Base-by-base conservation (phyloP, 306 rosid species). In the Sechiopsis laciniata region DNA sequence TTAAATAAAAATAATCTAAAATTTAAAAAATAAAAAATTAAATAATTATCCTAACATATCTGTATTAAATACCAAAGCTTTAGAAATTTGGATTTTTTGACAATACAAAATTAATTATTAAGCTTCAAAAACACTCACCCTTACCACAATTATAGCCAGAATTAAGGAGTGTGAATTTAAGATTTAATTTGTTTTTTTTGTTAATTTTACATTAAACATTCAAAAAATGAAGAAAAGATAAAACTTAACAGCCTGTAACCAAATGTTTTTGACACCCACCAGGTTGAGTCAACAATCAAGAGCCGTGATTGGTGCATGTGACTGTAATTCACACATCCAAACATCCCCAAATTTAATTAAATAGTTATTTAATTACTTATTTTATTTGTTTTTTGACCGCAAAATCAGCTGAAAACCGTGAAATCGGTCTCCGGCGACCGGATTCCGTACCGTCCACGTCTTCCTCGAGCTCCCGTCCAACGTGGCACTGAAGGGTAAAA, bases 391-490 rank as follows among this genome's bases (percentile, higher is more conserved):
- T 76, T 45, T 40, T 73, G 59, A 70, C 79, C 90, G 86, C 70
- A 81, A 86, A 83, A 75, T 86, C 86, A 81, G 90, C 90, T 70
- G 77, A 67, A 73, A 83, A 63, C 84, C 71, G 80, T 83, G 84
- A 78, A 45, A 52, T 77, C 26, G 76, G 73, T 73, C 64, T 61
- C 70, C 73, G 35, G 75, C 57, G 75, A 71, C 75, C 58, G 77
- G 54, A 22, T 53, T 76, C 85, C 79, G 88, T 83, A 80, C 84
- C 78, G 10, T 77, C 69, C 72, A 40, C 58, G 13, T 54, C 68
- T 15, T 60, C 66, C 77, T 42, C 53, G 29, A 62, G 69, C 68
- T 1, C 8, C 4, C 35, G 56, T 68, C 69, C 20, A 54, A 78
- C 80, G 53, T 80, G 83, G 83, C 76, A 76, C 52, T 50, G 55